Evolutionary conservation across 371 early-diverging fungal species (phyloP), one percentile per base, ranked within the genome.

Genomic region (Mucor lusitanicus): DNA sequence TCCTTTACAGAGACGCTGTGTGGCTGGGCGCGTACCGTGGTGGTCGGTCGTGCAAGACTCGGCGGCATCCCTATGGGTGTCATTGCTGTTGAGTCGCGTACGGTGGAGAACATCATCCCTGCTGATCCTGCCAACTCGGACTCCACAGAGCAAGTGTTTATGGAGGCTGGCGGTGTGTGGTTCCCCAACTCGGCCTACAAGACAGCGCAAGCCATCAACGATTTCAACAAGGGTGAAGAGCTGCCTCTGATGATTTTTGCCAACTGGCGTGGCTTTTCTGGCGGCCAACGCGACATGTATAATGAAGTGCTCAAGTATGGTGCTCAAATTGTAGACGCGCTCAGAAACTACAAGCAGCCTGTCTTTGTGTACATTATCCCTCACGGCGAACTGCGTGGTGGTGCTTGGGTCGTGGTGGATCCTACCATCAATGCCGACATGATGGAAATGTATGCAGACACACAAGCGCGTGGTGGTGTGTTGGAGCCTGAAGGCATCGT

Each of bases 231-330:
- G 74, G 97, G 98, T 78, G 99, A 99, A 83, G 94, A 95, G 71
- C 86, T 99, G 63, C 97, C 99, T 19, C 80, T 99, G 75, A 93
- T 99, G 77, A 93, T 99, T 81, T 95, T 99, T 87, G 99, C 99
- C 81, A 99, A 99, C 92, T 99, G 99, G 99, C 96, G 99, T 86
- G 99, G 99, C 61, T 99, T 99, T 91, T 94, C 94, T 48, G 99
- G 99, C 67, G 99, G 99, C 61, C 97, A 98, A 80, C 94, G 92
- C 71, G 99, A 99, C 81, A 98, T 99, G 98, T 97, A 90, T 87
- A 91, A 97, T 73, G 97, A 97, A 79, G 89, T 99, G 3, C 87
- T 99, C 63, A 98, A 99, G 82, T 97, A 92, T 74, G 99, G 99
- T 63, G 89, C 98, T 5, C 91, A 93, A 77, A 99, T 99, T 71